Base-by-base conservation (phyloP, 1,139 yeast genomes). In the Taiozyma sp. region DNA sequence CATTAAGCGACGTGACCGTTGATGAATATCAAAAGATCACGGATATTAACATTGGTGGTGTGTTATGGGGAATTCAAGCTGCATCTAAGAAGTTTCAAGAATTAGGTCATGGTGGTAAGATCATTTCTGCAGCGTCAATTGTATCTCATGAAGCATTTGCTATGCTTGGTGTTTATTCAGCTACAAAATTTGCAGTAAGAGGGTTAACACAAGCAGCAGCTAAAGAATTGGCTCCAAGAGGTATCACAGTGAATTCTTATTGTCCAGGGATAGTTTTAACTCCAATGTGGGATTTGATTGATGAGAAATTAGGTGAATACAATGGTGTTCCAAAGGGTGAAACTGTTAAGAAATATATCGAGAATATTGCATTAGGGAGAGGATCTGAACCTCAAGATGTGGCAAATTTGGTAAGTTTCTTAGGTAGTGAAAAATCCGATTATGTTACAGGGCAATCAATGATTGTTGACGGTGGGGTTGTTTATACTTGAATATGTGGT, bases 371-470 rank as follows among this genome's bases (percentile, higher is more conserved):
- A 1, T 49, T 64, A 22, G 64, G 64, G 14, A 54, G 67, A 48
- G 61, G 63, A 13, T 59, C 62, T 27, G 53, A 48, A 4, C 65
- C 67, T 8, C 55, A 62, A 47, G 68, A 65, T 50, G 56, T 63
- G 44, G 64, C 66, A 5, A 54, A 57, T 32, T 44, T 65, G 48
- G 65, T 63, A 9, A 53, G 59, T 38, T 73, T 70, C 58, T 62
- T 73, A 47, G 70, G 70, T 8, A 64, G 70, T 48, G 70, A 70
- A 47, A 77, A 77, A 30, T 65, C 76, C 13, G 67, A 69, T 30
- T 75, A 74, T 58, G 65, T 75, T 49, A 72, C 77, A 23, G 79
- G 79, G n/a, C 76, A 74, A 53, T 19, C 19, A 19, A 19, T 19
- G 19, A 19, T 71, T 70, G 34, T 57, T 43, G 78, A 72, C 57